Conservation (phyloP, 306 rosid species). For the Prunus persica region DNA sequence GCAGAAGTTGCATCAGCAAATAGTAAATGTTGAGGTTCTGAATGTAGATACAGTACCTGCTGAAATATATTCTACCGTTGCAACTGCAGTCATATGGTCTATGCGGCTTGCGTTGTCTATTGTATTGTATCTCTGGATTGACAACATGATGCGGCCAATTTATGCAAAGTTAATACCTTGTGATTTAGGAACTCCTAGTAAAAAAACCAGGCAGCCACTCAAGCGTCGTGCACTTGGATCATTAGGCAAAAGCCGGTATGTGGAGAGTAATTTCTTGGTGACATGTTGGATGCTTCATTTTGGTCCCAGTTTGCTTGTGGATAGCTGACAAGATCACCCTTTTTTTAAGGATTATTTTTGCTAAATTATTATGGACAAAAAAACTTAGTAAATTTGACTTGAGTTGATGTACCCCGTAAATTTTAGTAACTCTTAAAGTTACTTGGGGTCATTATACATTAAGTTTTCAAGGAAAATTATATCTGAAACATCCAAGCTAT, state of each 20-base stretch:
- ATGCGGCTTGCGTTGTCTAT: constrained; percentile 88
- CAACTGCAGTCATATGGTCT: constrained; percentile 91
- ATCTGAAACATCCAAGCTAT: not conserved
- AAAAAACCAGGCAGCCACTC: constrained; percentile 47
- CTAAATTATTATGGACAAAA: not conserved
- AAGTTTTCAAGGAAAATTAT: not conserved
- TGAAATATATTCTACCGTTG: constrained; percentile 78
- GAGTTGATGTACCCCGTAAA: not conserved
- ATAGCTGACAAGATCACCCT: constrained; percentile 3
- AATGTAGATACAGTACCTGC: constrained; percentile 76
- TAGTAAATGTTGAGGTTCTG: constrained; percentile 83
- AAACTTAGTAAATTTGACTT: not conserved
- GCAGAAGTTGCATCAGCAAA: constrained; percentile 90
- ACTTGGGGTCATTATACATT: not conserved
- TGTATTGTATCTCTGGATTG: constrained; percentile 78
- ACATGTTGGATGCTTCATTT: constrained; percentile 14
- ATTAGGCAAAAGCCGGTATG: constrained; percentile 89
- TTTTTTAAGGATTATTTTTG: not conserved
- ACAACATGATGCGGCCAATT: constrained; percentile 80
- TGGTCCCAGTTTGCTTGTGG: constrained; percentile 6
- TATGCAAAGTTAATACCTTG: constrained; percentile 88
- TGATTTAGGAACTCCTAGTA: constrained; percentile 77
- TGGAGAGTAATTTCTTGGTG: constrained; percentile 17
- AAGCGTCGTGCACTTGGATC: constrained; percentile 75
- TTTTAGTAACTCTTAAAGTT: not conserved